phyloP scores from a whole-genome alignment of 1,284 basidiomycete genomes.

The Thecaphora thlaspeos region DNA sequence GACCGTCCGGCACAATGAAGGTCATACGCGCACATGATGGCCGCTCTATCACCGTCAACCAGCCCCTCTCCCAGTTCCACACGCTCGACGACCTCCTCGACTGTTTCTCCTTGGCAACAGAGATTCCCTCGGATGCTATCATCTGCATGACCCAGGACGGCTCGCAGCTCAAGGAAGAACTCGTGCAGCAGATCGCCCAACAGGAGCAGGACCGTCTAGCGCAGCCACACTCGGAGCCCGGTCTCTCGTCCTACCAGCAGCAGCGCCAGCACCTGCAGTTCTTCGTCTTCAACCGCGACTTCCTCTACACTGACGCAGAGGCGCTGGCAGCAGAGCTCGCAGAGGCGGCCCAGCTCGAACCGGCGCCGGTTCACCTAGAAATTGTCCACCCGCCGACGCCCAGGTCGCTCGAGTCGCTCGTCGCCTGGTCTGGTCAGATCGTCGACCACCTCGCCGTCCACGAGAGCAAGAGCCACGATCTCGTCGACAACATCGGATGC shows the following conservation, averaged over 20 bases:
- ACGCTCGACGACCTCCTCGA: constrained; percentile 52
- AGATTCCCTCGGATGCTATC: constrained; percentile 48
- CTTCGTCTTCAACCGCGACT: constrained; percentile 55
- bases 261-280: constrained; percentile 18
- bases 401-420: constrained; percentile 34
- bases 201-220: constrained; percentile 3
- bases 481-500: constrained; percentile 24
- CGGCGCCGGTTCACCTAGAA: constrained; percentile 14
- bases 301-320: constrained; percentile 47
- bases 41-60: constrained; percentile 43
- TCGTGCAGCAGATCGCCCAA: constrained; percentile 36
- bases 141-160: constrained; percentile 55
- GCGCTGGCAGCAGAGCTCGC: constrained; percentile 42
- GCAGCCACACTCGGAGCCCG: too few relatives aligned
- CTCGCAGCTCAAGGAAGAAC: constrained; percentile 44
- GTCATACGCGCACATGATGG: constrained; percentile 52
- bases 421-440: constrained; percentile 35
- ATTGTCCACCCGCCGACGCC: constrained; percentile 40
- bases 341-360: constrained; percentile 22
- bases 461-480: constrained; percentile 10
- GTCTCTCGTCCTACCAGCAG: too few relatives aligned
- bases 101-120: constrained; percentile 51
- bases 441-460: constrained; percentile 9
- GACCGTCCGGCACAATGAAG: constrained; percentile 23
- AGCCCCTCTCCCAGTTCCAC: constrained; percentile 43